A percentile compares a stretch with the other conserved stretches of the same genome.
Conservation (phyloP, 2,329 filamentous ascomycete species). For the Ilyonectria sp. region DNA sequence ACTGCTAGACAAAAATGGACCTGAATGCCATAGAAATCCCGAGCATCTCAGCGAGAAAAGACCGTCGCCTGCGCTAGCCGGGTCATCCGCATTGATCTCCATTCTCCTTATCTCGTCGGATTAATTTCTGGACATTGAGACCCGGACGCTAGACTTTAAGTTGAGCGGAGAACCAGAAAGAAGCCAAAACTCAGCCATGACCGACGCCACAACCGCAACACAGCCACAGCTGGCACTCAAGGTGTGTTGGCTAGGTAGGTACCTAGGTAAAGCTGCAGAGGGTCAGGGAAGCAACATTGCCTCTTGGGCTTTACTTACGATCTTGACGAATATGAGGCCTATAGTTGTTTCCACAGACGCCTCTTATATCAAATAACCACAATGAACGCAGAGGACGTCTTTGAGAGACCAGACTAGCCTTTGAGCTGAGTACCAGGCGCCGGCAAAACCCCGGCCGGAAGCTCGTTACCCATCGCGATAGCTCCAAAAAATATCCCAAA, state of each 20-base stretch:
- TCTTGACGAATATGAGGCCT: neutral
- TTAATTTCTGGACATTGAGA: slow-evolving; percentile 8
- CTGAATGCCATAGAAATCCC: slow-evolving; percentile 23
- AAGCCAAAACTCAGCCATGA: neutral
- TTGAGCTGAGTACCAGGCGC: neutral
- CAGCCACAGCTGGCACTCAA: neutral
- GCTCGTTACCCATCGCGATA: slow-evolving; percentile 45
- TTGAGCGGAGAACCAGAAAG: neutral
- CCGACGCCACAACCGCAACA: neutral
- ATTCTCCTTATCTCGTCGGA: slow-evolving; percentile 2
- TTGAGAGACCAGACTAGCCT: neutral
- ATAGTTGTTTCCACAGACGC: neutral
- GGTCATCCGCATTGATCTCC: neutral
- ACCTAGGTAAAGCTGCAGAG: neutral
- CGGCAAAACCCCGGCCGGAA: slow-evolving; percentile 46
- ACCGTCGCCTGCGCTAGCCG: slow-evolving; percentile 20
- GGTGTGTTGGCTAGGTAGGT: neutral
- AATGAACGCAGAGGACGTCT: neutral
- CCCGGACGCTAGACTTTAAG: neutral
- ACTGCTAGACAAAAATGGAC: slow-evolving; percentile 20
- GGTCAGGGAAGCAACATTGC: neutral
- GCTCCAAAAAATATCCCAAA: slow-evolving; percentile 48
- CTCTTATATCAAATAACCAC: neutral
- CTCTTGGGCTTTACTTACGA: neutral
- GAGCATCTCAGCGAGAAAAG: slow-evolving; percentile 28